phyloP scores from a whole-genome alignment of 768 basidiomycete genomes.

The Omphalotus guepiniiformis region DNA sequence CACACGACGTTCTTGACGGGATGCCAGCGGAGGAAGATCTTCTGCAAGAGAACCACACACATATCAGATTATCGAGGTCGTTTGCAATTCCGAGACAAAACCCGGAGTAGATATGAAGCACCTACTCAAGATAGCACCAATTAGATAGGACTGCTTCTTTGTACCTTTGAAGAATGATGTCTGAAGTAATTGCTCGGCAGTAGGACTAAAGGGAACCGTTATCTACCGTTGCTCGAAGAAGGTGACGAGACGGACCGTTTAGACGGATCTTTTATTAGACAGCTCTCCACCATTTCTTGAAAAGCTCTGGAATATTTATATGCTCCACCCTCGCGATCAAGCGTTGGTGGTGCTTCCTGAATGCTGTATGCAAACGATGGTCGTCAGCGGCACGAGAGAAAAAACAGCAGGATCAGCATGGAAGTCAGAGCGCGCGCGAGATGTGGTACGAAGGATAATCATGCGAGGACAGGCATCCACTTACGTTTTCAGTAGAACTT shows the following conservation, averaged over 20 bases:
- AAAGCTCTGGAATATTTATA: conserved; percentile 78
- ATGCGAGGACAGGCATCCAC: conserved; percentile 17
- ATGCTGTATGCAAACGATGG: conserved; percentile 41
- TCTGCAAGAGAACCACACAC: conserved; percentile 27
- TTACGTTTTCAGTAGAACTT: conserved; percentile 72
- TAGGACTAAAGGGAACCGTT: conserved; percentile 46
- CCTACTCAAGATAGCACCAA: conserved; percentile 68
- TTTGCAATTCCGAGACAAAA: too few relatives aligned
- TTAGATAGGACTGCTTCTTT: conserved; percentile 76
- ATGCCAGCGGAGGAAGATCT: conserved; percentile 67
- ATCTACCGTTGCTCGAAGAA: neutral
- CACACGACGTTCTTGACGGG: conserved; percentile 66
- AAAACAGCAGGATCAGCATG: too few relatives aligned
- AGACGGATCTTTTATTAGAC: conserved; percentile 81
- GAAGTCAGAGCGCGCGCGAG: neutral
- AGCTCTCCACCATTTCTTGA: conserved; percentile 78
- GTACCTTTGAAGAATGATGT: conserved; percentile 75
- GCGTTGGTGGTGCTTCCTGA: conserved; percentile 70
- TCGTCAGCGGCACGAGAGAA: conserved; percentile 1
- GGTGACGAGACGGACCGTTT: conserved; percentile 53
- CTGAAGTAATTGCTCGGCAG: conserved; percentile 71
- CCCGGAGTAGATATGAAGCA: neutral
- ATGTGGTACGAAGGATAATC: neutral
- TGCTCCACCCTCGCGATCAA: conserved; percentile 67
- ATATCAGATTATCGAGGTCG: neutral